These are phyloP conservation scores for Pseudogymnoascus sp. DNA, from an alignment of 2,329 filamentous ascomycete species.

Conservation along the genomic window DNA sequence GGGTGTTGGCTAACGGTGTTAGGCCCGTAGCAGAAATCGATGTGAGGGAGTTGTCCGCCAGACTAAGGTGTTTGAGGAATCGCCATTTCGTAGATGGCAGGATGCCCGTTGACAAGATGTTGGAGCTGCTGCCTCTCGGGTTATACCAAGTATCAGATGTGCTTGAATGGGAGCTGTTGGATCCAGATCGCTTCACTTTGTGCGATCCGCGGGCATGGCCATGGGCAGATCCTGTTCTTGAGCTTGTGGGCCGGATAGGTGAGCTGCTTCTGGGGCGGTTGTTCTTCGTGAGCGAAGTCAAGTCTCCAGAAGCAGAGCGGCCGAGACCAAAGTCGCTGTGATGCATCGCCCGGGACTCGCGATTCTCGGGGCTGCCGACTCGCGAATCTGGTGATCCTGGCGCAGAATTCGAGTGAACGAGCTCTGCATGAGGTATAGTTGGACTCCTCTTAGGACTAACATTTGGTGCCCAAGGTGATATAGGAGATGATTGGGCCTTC, in stretches of 20 bases:
- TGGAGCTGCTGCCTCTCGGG: constrained; percentile 66
- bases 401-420: constrained; percentile 59
- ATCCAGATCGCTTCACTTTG: constrained; percentile 77
- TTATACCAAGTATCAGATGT: constrained; percentile 55
- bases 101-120: constrained; percentile 60
- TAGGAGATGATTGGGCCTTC: constrained; percentile 74
- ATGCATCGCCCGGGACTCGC: constrained; percentile 10
- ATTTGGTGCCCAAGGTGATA: constrained; percentile 54
- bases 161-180: constrained; percentile 84
- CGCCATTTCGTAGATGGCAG: constrained; percentile 87
- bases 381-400: constrained; percentile 51
- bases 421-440: constrained; percentile 53
- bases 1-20: constrained; percentile 71
- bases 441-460: constrained; percentile 54
- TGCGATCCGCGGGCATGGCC: constrained; percentile 57
- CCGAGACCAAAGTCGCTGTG: background rate
- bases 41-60: constrained; percentile 86
- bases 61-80: constrained; percentile 81
- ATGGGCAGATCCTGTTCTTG: constrained; percentile 52
- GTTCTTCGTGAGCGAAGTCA: constrained; percentile 22
- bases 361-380: constrained; percentile 17
- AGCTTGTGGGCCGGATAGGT: constrained; percentile 65
- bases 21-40: constrained; percentile 68
- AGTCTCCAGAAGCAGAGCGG: constrained; percentile 22
- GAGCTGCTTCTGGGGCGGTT: constrained; percentile 66